Percentiles rank a stretch among this genome's conserved stretches.
Evolutionary conservation across 306 rosid genomes (phyloP).

Genomic region (Cucurbita argyrosperma): DNA sequence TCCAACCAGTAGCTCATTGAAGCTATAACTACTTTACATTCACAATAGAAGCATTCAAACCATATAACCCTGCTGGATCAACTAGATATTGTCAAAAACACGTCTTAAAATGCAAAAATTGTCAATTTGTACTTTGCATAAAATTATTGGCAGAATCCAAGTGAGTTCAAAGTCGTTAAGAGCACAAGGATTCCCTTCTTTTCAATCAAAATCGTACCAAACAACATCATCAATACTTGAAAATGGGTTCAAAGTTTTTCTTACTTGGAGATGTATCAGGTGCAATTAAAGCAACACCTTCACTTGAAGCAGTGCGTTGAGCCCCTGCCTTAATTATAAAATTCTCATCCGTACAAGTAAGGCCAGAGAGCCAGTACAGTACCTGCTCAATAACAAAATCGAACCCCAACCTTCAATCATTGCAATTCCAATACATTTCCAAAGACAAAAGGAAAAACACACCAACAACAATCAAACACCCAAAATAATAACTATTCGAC

Average conservation of each 20-base stretch:
- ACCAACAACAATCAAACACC: not conserved
- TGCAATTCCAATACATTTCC: not conserved
- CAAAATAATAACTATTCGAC: not conserved
- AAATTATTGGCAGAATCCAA: not conserved
- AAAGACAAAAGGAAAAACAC: not conserved
- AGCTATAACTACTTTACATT: not conserved
- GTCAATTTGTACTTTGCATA: not conserved
- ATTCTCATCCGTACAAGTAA: slow-evolving; percentile 74
- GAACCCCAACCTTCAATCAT: not conserved
- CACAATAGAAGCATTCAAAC: not conserved
- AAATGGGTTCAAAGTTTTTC: not conserved
- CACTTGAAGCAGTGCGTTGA: slow-evolving; percentile 60
- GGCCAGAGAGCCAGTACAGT: slow-evolving; percentile 87
- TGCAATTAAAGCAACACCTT: slow-evolving; percentile 61
- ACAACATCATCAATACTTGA: not conserved
- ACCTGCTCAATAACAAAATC: slow-evolving; percentile 30
- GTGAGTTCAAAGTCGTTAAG: not conserved
- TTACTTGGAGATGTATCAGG: slow-evolving; percentile 93
- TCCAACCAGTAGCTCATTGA: not conserved
- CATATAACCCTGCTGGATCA: not conserved
- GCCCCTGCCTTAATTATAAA: slow-evolving; percentile 69
- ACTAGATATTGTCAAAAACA: not conserved
- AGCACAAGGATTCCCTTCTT: not conserved
- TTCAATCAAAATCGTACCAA: not conserved
- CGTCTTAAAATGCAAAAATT: not conserved